Evolutionary conservation across 1,139 yeast species (phyloP).

Genomic region (Saccharomyces hybrid): DNA sequence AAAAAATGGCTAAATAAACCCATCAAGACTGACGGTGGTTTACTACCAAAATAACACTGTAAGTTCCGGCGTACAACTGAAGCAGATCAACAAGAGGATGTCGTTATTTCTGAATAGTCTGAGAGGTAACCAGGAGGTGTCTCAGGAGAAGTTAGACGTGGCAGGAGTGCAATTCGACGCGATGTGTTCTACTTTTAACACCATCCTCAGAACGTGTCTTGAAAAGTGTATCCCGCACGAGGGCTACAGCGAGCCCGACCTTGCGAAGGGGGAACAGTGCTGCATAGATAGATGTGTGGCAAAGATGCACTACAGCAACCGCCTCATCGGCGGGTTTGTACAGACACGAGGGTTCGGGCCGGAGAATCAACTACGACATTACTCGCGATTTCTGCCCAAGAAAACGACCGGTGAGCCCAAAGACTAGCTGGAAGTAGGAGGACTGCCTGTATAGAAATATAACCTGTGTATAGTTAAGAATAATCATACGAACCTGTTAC

Average conservation of each 20-base stretch:
- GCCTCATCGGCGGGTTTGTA: conserved; percentile 49
- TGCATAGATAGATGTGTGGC: conserved; percentile 75
- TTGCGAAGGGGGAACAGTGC: conserved; percentile 66
- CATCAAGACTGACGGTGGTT: not conserved
- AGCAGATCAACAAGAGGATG: conserved; percentile 35
- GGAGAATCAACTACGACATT: conserved; percentile 23
- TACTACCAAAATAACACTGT: not conserved
- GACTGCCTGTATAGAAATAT: not conserved
- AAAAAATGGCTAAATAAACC: not conserved
- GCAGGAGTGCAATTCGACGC: conserved; percentile 77
- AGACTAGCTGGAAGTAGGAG: not conserved
- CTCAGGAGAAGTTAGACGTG: conserved; percentile 58
- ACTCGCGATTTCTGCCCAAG: conserved; percentile 12
- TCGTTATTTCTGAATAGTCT: conserved; percentile 51
- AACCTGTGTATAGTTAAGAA: not conserved
- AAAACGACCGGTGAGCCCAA: not conserved
- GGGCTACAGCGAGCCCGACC: conserved; percentile 70
- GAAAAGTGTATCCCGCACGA: conserved; percentile 64
- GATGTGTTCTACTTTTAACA: conserved; percentile 57
- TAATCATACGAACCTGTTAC: not conserved
- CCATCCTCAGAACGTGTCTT: conserved; percentile 49
- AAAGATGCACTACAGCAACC: conserved; percentile 62
- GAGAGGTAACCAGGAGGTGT: conserved; percentile 40
- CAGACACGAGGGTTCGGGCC: conserved; percentile 31
- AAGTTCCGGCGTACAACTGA: not conserved